A percentile compares a stretch with the other conserved stretches of the same genome.
Evolutionary conservation across 2,329 filamentous ascomycete species (phyloP).

Genomic region (Remersonia thermophila): DNA sequence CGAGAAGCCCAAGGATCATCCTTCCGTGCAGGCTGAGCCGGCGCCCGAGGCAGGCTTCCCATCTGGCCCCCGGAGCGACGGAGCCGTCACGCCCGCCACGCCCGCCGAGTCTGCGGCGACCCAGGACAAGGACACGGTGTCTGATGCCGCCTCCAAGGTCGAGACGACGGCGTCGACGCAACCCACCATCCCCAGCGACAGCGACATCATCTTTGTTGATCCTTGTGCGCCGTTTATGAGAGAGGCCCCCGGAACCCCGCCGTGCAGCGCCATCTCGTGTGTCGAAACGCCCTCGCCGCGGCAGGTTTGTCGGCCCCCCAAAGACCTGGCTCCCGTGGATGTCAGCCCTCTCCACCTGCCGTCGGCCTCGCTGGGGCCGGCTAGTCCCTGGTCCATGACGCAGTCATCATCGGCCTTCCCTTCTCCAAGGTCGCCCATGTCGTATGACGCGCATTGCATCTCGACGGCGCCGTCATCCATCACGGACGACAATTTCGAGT

Average conservation of each 20-base stretch:
- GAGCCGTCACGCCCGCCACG: too few species aligned
- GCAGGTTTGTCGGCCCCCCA: slow-evolving; percentile 26
- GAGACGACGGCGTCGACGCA: neutral
- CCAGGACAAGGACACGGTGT: neutral
- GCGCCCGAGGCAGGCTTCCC: slow-evolving; percentile 2
- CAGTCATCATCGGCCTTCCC: slow-evolving; percentile 50
- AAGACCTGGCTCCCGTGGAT: slow-evolving; percentile 40
- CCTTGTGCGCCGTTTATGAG: neutral
- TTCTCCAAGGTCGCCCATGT: slow-evolving; percentile 57
- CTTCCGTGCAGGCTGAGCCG: slow-evolving; percentile 6
- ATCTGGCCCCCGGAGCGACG: too few species aligned
- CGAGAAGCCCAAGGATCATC: slow-evolving; percentile 17
- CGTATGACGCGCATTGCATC: slow-evolving; percentile 58
- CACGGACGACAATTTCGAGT: slow-evolving; percentile 60
- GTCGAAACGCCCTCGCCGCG: slow-evolving; percentile 35
- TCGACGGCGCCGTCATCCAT: slow-evolving; percentile 66
- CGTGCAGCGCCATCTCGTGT: slow-evolving; percentile 24
- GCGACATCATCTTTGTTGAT: slow-evolving; percentile 40
- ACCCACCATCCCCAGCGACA: slow-evolving; percentile 13
- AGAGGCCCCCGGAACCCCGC: slow-evolving; percentile 1
- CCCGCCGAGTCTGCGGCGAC: slow-evolving; percentile 11
- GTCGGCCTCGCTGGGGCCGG: slow-evolving; percentile 33
- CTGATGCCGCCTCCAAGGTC: neutral
- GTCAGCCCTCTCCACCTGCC: slow-evolving; percentile 34
- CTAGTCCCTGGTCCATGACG: slow-evolving; percentile 53